These are phyloP conservation scores for Pseudogymnoascus sp. DNA, from an alignment of 2,329 filamentous ascomycete species.

Conservation along the genomic window DNA sequence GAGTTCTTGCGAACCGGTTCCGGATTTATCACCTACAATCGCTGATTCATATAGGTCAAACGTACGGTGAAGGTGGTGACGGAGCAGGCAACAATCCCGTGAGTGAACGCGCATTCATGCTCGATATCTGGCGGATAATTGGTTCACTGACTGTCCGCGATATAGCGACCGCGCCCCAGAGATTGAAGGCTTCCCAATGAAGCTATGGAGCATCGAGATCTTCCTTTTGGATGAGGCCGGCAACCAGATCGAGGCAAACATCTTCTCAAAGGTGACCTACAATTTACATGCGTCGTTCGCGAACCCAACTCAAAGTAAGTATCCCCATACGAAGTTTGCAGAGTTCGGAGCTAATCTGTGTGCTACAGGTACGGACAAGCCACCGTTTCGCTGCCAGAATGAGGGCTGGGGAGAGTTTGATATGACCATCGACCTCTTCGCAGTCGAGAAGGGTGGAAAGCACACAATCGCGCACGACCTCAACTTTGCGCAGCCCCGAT, in stretches of 20 bases:
- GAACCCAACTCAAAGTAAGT: conserved; percentile 75
- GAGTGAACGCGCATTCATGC: conserved; percentile 35
- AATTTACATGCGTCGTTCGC: conserved; percentile 91
- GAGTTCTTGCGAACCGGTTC: neutral
- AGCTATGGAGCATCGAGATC: conserved; percentile 83
- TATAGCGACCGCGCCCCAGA: conserved; percentile 69
- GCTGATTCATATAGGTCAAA: conserved; percentile 49
- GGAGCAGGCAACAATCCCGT: conserved; percentile 64
- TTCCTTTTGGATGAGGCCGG: conserved; percentile 79
- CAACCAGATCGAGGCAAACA: conserved; percentile 70
- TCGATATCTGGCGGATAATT: conserved; percentile 7
- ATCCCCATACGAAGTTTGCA: neutral
- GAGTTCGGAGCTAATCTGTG: conserved; percentile 10
- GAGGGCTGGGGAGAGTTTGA: conserved; percentile 99
- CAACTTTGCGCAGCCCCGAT: conserved; percentile 75
- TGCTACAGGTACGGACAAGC: conserved; percentile 62
- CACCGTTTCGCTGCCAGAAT: conserved; percentile 84
- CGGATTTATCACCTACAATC: conserved; percentile 7
- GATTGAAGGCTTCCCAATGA: conserved; percentile 83
- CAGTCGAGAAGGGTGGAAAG: conserved; percentile 78
- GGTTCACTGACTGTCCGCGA: conserved; percentile 14
- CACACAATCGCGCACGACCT: conserved; percentile 77
- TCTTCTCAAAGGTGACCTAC: conserved; percentile 90
- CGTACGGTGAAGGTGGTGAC: conserved; percentile 89
- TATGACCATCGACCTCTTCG: conserved; percentile 76